These are phyloP conservation scores for Leccinellum albellum DNA, from an alignment of 768 basidiomycete species.

Conservation along the genomic window DNA sequence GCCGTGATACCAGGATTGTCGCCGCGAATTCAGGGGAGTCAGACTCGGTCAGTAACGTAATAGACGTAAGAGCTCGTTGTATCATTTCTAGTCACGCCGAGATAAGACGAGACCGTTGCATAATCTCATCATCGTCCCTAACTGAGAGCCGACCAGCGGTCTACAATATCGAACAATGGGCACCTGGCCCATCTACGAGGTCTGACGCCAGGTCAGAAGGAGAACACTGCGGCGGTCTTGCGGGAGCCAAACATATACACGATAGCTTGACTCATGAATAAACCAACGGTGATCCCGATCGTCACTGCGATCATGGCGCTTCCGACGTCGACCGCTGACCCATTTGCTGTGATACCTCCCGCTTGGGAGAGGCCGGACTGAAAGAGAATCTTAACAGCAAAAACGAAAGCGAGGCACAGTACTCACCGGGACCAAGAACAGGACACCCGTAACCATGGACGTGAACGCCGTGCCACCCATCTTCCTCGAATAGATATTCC, in stretches of 20 bases:
- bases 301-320: constrained; percentile 88
- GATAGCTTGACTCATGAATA: constrained; percentile 84
- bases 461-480: constrained; percentile 88
- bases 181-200: constrained; percentile 3
- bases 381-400: not conserved
- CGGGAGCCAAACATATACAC: constrained; percentile 83
- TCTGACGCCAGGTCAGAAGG: constrained; percentile 46
- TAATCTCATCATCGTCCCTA: not conserved
- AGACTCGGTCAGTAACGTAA: constrained; percentile 1
- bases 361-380: constrained; percentile 85
- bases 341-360: constrained; percentile 78
- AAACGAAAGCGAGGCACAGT: not conserved
- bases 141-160: constrained; percentile 10
- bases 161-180: not conserved
- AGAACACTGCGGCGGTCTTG: constrained; percentile 84
- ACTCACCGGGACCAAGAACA: constrained; percentile 83
- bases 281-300: constrained; percentile 84
- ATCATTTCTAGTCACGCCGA: not conserved
- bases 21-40: not conserved
- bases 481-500: constrained; percentile 76
- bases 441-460: constrained; percentile 84
- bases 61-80: constrained; percentile 5
- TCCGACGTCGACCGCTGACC: constrained; percentile 79
- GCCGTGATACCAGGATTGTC: constrained; percentile 6
- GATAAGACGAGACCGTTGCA: not conserved